Conservation (phyloP, 1,139 yeast genomes). For the Kurtzmaniella quercitrusa region DNA sequence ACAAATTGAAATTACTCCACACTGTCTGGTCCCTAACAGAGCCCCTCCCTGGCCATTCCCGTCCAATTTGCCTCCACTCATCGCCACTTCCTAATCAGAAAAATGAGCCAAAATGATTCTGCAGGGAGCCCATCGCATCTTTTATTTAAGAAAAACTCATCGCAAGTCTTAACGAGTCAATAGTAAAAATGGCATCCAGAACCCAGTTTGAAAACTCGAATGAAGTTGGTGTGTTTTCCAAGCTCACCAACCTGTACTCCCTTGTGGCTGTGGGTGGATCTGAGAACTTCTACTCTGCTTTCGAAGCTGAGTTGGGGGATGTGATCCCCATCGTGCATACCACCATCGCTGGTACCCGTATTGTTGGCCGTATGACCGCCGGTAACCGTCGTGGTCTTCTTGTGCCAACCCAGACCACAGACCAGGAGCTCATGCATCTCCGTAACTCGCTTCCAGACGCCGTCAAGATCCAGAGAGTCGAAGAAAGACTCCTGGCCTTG, state of each 20-base stretch:
- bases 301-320: slow-evolving; percentile 96
- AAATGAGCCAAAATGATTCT: background rate
- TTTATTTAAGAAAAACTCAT: background rate
- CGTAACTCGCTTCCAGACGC: slow-evolving; percentile 96
- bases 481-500: slow-evolving; percentile 92
- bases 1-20: too few species aligned
- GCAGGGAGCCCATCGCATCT: background rate
- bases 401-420: slow-evolving; percentile 98
- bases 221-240: slow-evolving; percentile 97
- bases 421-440: slow-evolving; percentile 95
- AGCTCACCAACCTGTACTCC: slow-evolving; percentile 93
- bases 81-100: background rate
- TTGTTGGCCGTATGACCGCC: slow-evolving; percentile 97
- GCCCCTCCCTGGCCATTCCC: too few species aligned
- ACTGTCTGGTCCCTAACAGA: too few species aligned
- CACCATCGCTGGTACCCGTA: slow-evolving; percentile 96
- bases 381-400: slow-evolving; percentile 97
- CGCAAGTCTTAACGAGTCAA: background rate
- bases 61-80: background rate
- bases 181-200: slow-evolving; percentile 39
- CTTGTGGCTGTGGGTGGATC: slow-evolving; percentile 97
- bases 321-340: slow-evolving; percentile 95
- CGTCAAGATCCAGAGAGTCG: slow-evolving; percentile 95
- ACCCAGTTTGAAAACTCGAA: slow-evolving; percentile 91
- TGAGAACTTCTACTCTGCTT: slow-evolving; percentile 95